These are phyloP conservation scores for Senecio squalidus DNA, from an alignment of 140 eudicot genomes.

Conservation along the genomic window DNA sequence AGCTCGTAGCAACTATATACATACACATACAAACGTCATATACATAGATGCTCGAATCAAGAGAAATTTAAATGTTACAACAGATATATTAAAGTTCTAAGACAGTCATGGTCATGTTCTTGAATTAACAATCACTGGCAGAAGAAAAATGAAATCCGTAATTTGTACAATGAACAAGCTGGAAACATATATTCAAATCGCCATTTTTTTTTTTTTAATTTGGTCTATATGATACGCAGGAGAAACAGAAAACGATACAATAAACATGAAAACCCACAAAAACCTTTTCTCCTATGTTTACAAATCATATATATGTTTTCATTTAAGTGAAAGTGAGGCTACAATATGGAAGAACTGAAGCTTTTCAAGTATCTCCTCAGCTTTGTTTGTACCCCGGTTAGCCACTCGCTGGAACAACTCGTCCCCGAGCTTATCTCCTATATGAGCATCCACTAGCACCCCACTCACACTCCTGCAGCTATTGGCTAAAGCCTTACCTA, in stretches of 20 bases:
- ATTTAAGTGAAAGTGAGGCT: conserved; percentile 75
- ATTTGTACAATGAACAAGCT: background rate
- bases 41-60: too few species aligned
- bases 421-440: conserved; percentile 73
- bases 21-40: too few species aligned
- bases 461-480: conserved; percentile 87
- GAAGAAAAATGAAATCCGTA: too few species aligned
- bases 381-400: conserved; percentile 60
- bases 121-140: too few species aligned
- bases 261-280: conserved; percentile 18
- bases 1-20: too few species aligned
- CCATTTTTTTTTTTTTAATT: conserved; percentile 1
- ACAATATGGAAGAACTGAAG: conserved; percentile 91
- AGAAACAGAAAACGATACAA: conserved; percentile 11
- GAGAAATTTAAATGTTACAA: too few species aligned
- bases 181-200: conserved; percentile 11
- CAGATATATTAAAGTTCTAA: too few species aligned
- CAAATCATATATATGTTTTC: background rate
- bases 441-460: conserved; percentile 93
- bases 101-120: too few species aligned
- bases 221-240: background rate
- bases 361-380: conserved; percentile 74
- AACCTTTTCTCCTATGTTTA: background rate
- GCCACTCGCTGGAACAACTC: conserved; percentile 64
- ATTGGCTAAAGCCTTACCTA: conserved; percentile 78